phyloP scores from a whole-genome alignment of 2,329 filamentous ascomycete genomes.

The Gyromitra esculenta region DNA sequence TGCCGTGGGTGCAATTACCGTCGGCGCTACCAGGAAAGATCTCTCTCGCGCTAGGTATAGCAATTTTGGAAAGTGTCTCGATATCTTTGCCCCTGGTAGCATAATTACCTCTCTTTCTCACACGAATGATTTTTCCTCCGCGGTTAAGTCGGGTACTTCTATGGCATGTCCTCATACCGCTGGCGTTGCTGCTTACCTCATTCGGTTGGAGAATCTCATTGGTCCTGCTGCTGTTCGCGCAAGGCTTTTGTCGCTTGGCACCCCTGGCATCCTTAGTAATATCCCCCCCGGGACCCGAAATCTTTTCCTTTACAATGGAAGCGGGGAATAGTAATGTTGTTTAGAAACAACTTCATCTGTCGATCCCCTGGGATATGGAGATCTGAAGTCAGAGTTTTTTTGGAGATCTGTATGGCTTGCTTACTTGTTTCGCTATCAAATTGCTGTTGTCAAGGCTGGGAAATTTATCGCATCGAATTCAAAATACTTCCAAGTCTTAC shows the following conservation, averaged over 20 bases:
- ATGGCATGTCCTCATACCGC: conserved; percentile 67
- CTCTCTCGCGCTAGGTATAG: conserved; percentile 62
- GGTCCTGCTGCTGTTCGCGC: neutral
- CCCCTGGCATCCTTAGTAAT: neutral
- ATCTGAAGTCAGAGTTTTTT: too few relatives aligned
- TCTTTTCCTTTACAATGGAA: neutral
- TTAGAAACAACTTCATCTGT: too few relatives aligned
- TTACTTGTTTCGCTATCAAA: too few relatives aligned
- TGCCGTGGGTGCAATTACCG: conserved; percentile 60
- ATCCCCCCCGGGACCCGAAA: neutral
- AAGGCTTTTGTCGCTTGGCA: neutral
- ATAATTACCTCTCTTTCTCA: conserved; percentile 66
- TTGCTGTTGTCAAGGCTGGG: too few relatives aligned
- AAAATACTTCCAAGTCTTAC: too few relatives aligned
- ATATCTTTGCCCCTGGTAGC: conserved; percentile 69
- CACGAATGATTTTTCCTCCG: conserved; percentile 63
- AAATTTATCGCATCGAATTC: too few relatives aligned
- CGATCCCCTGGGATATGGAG: too few relatives aligned
- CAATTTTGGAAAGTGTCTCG: conserved; percentile 65
- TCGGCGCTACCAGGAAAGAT: conserved; percentile 60
- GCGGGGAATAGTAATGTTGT: neutral
- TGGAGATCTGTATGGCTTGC: too few relatives aligned
- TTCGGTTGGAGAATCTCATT: conserved; percentile 3
- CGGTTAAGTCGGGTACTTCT: conserved; percentile 64
- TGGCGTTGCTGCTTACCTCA: conserved; percentile 67